Evolutionary conservation across 345 rosid species (phyloP).

Genomic region (Eucalyptus dawsonii): DNA sequence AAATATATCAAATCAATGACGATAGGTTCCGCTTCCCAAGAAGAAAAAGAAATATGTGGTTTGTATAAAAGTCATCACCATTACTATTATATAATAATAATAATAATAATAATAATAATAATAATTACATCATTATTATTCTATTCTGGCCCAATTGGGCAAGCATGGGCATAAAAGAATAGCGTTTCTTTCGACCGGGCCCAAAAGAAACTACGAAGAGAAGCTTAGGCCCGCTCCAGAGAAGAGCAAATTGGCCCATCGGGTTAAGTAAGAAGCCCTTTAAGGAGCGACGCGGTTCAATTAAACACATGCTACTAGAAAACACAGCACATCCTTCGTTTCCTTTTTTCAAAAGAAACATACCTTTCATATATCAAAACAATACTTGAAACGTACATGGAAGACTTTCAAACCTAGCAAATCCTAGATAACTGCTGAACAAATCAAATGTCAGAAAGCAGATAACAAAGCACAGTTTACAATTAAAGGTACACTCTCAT

Average conservation of each 20-base stretch:
- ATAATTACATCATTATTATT: not conserved
- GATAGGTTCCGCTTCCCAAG: not conserved
- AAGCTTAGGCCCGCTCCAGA: not conserved
- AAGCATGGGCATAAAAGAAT: not conserved
- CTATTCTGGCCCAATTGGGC: not conserved
- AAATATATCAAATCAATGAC: not conserved
- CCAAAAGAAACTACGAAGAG: not conserved
- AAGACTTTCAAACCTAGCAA: no score
- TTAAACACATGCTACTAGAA: not conserved
- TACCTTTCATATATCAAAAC: no score
- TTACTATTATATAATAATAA: not conserved
- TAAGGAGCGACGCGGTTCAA: not conserved
- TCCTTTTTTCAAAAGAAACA: no score
- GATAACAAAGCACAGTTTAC: no score
- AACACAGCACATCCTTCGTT: not conserved
- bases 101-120: no score
- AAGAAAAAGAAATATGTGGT: not conserved
- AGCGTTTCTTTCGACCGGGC: not conserved
- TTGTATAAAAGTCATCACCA: not conserved
- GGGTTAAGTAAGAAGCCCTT: not conserved
- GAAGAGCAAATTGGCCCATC: not conserved
- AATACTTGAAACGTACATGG: no score
- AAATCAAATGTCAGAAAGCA: no score
- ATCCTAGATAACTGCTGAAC: no score
- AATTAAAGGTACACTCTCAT: no score